phyloP scores from a whole-genome alignment of 139 green algal genomes.

The Tetraselmis striata region DNA sequence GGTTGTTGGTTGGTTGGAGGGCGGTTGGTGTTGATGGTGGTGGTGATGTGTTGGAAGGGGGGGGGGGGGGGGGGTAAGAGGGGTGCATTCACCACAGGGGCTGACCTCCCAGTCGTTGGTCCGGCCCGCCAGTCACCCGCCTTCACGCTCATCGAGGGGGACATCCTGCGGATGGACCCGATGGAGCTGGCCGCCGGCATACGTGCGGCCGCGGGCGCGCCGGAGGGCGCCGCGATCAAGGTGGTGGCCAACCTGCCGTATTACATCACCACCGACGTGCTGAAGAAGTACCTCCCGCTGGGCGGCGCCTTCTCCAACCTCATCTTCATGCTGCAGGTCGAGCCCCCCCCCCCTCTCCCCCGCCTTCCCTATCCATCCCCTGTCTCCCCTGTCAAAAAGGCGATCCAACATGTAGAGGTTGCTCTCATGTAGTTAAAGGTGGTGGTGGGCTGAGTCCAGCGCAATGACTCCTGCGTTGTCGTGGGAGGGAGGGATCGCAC shows the following conservation, averaged over 20 bases:
- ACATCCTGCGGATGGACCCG: slow-evolving; percentile 59
- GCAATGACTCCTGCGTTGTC: no score
- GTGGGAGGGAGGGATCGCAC: no score
- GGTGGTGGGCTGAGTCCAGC: neutral
- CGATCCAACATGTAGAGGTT: no score
- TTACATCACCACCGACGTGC: slow-evolving; percentile 93
- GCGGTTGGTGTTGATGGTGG: no score
- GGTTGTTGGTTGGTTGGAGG: no score
- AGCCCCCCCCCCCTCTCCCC: no score
- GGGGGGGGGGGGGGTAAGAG: no score
- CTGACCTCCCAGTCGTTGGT: no score
- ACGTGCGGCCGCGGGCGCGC: slow-evolving; percentile 5
- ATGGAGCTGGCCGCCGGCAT: slow-evolving; percentile 27
- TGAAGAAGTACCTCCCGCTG: slow-evolving; percentile 69
- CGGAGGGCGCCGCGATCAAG: slow-evolving; percentile 30
- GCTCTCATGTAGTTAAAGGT: no score
- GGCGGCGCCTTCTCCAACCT: slow-evolving; percentile 58
- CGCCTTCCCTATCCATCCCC: no score
- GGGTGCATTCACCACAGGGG: no score
- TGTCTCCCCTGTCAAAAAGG: neutral
- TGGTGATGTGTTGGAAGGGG: no score
- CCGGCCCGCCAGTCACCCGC: slow-evolving; percentile 17
- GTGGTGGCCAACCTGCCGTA: slow-evolving; percentile 95
- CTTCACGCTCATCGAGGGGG: slow-evolving; percentile 51
- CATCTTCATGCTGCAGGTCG: slow-evolving; percentile 73